Evolutionary conservation across 192 early-diverging fungal species (phyloP), one percentile per base, ranked within the genome.

Genomic region (Cetraspora pellucida): DNA sequence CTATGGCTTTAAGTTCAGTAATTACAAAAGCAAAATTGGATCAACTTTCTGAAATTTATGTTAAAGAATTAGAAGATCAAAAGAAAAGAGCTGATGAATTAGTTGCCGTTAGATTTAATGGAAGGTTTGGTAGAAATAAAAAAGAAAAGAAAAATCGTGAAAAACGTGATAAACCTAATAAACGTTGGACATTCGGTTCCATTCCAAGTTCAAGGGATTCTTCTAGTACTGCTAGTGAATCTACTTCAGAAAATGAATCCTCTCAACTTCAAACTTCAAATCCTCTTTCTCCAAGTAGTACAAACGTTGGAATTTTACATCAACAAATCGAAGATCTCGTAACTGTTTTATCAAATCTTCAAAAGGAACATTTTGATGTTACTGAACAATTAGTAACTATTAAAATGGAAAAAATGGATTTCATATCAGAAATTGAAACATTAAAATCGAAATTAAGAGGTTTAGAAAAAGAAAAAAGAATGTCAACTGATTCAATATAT

Each of bases 1-100:
- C 96, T 0, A 89, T 92, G 80, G 80, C 82, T 21, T 86, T 98
- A 10, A 85, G 82, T 58, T 82, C 82, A 0, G 85, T 87, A 0
- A 91, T 97, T 44, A 88, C 91, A 17, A 88, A 90, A 46, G 72
- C 81, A 13, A 89, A 91, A 61, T 79, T 98, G 68, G 95, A 91
- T 74, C 81, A 86, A 19, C 85, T 97, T 28, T 89, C 88, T 0
- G 81, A 83, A 10, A 81, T 89, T 25, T 92, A 90, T 77, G 59
- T 82, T 8, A 77, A 80, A 1, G 84, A 89, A 60, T 59, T 84
- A 14, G 83, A 86, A 61, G 82, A 87, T 52, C 80, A 87, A 79
- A 86, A 86, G 68, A 84, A 89, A 61, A 73, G 79, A 17, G 78
- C 84, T 2, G 85, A 82, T 7, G 84, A 85, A 68, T 81, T 82